Evolutionary conservation across 1,139 yeast genomes (phyloP).

Genomic region (Blastobotrys apis): DNA sequence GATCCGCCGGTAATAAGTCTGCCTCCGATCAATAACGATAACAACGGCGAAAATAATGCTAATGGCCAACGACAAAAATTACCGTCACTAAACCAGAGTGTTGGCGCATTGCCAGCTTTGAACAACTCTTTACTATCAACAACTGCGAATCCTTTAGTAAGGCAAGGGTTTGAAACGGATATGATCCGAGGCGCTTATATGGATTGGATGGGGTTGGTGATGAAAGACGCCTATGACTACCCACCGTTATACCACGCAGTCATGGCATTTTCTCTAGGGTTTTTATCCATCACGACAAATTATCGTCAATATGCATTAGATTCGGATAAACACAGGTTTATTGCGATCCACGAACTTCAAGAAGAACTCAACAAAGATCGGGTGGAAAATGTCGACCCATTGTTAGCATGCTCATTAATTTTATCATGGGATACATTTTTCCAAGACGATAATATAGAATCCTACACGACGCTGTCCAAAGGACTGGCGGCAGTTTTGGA

Average conservation of each 20-base stretch:
- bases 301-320: constrained; percentile 10
- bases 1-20: constrained; percentile 8
- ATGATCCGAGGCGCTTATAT: constrained; percentile 29
- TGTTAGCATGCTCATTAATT: constrained; percentile 30
- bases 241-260: constrained; percentile 32
- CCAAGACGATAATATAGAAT: constrained; percentile 29
- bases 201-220: constrained; percentile 29
- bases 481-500: constrained; percentile 34
- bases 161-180: constrained; percentile 34
- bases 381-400: constrained; percentile 28
- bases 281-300: constrained; percentile 24
- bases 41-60: neutral
- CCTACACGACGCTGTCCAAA: constrained; percentile 30
- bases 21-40: constrained; percentile 7
- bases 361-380: constrained; percentile 23
- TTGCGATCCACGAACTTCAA: constrained; percentile 30
- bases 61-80: neutral
- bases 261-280: constrained; percentile 32
- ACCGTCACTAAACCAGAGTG: constrained; percentile 13
- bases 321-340: constrained; percentile 29
- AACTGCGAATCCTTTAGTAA: constrained; percentile 19
- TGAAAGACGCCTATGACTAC: constrained; percentile 25
- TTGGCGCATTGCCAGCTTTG: constrained; percentile 13
- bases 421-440: constrained; percentile 34
- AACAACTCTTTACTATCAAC: constrained; percentile 10